Percentiles rank a stretch among this genome's conserved stretches.
These are phyloP conservation scores for Sugiyamaella neomexicana DNA, from an alignment of 1,139 yeast genomes.

Conservation along the genomic window DNA sequence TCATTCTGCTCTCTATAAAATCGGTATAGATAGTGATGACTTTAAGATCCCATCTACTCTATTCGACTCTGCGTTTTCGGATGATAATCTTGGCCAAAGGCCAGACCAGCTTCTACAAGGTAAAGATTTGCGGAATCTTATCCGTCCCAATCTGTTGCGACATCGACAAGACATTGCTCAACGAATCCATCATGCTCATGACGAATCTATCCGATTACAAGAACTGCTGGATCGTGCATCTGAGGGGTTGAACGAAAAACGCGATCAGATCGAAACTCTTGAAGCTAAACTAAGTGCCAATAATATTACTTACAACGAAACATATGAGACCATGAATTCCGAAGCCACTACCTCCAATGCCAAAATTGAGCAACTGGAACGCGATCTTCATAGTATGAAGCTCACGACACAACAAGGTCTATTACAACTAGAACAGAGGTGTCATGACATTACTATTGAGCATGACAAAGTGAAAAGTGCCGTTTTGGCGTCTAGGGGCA, in stretches of 20 bases:
- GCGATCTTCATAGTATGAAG: constrained; percentile 57
- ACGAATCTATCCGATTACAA: constrained; percentile 59
- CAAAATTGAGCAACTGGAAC: constrained; percentile 65
- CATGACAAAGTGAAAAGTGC: constrained; percentile 53
- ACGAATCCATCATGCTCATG: constrained; percentile 56
- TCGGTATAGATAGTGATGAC: constrained; percentile 40
- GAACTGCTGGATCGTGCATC: constrained; percentile 58
- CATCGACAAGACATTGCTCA: constrained; percentile 52
- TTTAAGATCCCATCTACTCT: constrained; percentile 34
- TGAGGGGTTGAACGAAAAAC: constrained; percentile 57
- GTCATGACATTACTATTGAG: constrained; percentile 56
- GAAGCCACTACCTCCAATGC: constrained; percentile 57
- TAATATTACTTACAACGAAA: constrained; percentile 58
- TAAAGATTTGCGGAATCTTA: constrained; percentile 39
- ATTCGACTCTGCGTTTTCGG: constrained; percentile 37
- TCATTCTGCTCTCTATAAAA: constrained; percentile 54
- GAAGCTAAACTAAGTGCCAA: constrained; percentile 57
- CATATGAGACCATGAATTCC: constrained; percentile 56
- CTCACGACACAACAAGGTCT: constrained; percentile 56
- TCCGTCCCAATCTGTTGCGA: constrained; percentile 45
- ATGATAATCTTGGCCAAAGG: constrained; percentile 46
- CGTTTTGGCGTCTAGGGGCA: constrained; percentile 50
- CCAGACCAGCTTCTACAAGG: constrained; percentile 44
- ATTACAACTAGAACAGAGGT: constrained; percentile 56
- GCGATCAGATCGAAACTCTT: constrained; percentile 58